Conservation (phyloP, 306 rosid genomes). For the Glycine latifolia region DNA sequence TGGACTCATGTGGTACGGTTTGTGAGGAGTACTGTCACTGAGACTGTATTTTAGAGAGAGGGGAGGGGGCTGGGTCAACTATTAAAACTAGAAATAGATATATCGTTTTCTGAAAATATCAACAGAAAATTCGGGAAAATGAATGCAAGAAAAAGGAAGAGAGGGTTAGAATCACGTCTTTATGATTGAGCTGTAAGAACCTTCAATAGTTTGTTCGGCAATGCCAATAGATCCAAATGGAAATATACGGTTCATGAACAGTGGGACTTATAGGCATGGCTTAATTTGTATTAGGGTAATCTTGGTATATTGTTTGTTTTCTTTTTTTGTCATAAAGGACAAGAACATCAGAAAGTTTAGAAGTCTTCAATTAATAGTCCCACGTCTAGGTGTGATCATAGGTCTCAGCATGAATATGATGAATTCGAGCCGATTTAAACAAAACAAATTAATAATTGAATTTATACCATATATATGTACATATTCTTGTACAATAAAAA, state of each 20-base stretch:
- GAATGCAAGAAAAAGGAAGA: not conserved
- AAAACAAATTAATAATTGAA: not conserved
- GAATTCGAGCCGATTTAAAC: not conserved
- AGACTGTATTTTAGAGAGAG: slow-evolving; percentile 49
- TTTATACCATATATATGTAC: not conserved
- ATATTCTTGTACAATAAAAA: not conserved
- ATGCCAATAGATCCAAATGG: not conserved
- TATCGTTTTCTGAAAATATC: slow-evolving; percentile 15
- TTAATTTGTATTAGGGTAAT: slow-evolving; percentile 35
- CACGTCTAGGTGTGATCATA: not conserved
- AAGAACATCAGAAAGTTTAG: not conserved
- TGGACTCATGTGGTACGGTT: slow-evolving; percentile 54
- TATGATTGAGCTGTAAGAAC: slow-evolving; percentile 25
- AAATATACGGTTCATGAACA: slow-evolving; percentile 32
- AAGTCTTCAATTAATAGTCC: not conserved
- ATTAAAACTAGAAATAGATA: not conserved
- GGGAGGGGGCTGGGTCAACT: slow-evolving; percentile 42
- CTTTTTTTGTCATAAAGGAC: not conserved
- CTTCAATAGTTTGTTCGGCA: slow-evolving; percentile 31
- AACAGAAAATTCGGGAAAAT: not conserved
- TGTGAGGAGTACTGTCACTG: slow-evolving; percentile 39
- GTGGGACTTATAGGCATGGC: slow-evolving; percentile 9
- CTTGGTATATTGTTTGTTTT: not conserved
- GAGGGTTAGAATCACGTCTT: slow-evolving; percentile 23
- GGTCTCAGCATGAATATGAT: not conserved